Base-by-base conservation (phyloP, 148 eudicot genomes). In the Nepenthes gracilis region DNA sequence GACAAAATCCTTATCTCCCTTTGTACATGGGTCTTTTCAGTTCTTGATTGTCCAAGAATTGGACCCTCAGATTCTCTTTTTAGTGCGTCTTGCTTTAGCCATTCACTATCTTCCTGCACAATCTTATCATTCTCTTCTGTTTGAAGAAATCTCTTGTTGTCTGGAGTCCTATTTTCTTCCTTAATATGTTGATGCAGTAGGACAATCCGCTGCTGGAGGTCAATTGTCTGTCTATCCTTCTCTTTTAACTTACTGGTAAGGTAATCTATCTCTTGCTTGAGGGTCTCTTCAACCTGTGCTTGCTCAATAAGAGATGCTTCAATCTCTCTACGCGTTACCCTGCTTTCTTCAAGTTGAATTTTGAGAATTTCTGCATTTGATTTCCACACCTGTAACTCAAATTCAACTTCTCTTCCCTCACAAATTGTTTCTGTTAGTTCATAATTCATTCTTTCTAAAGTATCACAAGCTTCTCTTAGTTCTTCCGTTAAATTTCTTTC, bases 251-350 rank as follows among this genome's bases (percentile, higher is more conserved):
- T 33, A 62, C 35, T 52, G 11, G 36, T 57, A 58, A 85, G 86
- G 34, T 55, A 60, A 40, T 67, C 76, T 7, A 68, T 82, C 60
- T 89, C 89, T 66, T 62, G 71, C 66, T 77, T 83, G 36, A 86
- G 88, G 62, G 67, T 55, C 50, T 72, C 73, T 69, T 86, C 97
- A 12, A 84, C 63, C 49, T 76, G 85, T 40, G 81, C 81, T 58
- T 93, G 87, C 58, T 77, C 85, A 50, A 93, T 73, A 67, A 91
- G 80, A 33, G 96, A 84, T 59, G 64, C 70, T 81, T 93, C 99
- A 45, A 93, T 66, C 54, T 93, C 73, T 60, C 40, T 79, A 14
- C 91, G 81, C 68, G 77, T 64, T 47, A 69, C 71, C 57, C 64
- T 76, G 66, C 60, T 78, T 61, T 77, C 81, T 62, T 80, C 78